Conservation (phyloP, 2,329 filamentous ascomycete genomes). For the Diaporthe velutina region DNA sequence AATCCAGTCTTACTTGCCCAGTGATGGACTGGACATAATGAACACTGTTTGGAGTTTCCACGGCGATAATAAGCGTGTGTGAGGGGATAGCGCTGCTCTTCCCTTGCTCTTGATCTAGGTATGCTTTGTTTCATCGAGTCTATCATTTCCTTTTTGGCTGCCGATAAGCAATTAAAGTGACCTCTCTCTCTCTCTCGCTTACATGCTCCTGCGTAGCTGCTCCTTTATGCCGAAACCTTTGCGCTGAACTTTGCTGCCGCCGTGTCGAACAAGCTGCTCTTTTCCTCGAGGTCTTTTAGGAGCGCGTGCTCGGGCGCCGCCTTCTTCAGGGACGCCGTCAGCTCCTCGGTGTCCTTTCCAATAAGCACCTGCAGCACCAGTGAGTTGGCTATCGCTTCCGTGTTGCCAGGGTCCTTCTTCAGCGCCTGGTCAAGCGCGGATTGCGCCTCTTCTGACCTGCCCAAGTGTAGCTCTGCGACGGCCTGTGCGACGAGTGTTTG, state of each 20-base stretch:
- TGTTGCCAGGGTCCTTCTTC: slow-evolving; percentile 77
- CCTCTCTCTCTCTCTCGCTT: background rate
- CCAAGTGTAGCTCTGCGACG: slow-evolving; percentile 90
- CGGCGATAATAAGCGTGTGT: background rate
- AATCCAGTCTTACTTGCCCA: background rate
- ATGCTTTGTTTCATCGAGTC: slow-evolving; percentile 23
- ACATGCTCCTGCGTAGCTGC: background rate
- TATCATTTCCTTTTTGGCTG: slow-evolving; percentile 29
- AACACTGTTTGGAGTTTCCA: background rate
- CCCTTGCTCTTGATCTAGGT: too few species aligned
- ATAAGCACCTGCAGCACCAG: slow-evolving; percentile 83
- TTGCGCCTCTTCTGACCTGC: slow-evolving; percentile 89
- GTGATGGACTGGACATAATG: background rate
- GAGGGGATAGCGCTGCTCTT: background rate
- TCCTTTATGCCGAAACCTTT: slow-evolving; percentile 75
- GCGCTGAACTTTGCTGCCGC: slow-evolving; percentile 89
- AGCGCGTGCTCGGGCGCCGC: slow-evolving; percentile 77
- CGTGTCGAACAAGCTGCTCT: slow-evolving; percentile 88
- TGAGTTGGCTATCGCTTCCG: slow-evolving; percentile 84
- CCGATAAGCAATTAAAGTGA: slow-evolving; percentile 24
- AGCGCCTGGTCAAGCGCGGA: slow-evolving; percentile 85
- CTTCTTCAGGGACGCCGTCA: slow-evolving; percentile 72
- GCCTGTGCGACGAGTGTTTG: slow-evolving; percentile 88
- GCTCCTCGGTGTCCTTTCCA: slow-evolving; percentile 77
- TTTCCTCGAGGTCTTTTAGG: slow-evolving; percentile 82